Evolutionary conservation across 1,284 basidiomycete genomes (phyloP).

Genomic region (Ceratobasidium sp.): DNA sequence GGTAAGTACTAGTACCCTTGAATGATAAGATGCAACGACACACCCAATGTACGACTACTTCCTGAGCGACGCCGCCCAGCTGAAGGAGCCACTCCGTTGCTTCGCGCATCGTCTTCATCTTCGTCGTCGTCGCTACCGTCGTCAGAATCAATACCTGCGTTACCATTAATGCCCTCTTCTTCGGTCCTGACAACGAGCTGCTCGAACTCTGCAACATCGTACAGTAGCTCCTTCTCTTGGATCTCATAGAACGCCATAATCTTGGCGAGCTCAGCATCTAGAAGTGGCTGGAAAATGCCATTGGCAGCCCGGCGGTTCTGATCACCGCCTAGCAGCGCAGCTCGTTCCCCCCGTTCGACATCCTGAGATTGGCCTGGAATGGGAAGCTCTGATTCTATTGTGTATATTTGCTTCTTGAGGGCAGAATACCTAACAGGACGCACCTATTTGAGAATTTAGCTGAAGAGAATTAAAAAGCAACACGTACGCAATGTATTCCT

Average conservation of each 20-base stretch:
- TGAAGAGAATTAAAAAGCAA: slow-evolving; percentile 1
- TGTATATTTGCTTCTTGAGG: slow-evolving; percentile 85
- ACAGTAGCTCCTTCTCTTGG: slow-evolving; percentile 74
- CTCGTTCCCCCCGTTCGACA: slow-evolving; percentile 67
- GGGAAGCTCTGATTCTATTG: slow-evolving; percentile 72
- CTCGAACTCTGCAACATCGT: slow-evolving; percentile 68
- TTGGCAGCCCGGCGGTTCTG: slow-evolving; percentile 55
- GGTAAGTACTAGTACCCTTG: slow-evolving; percentile 39
- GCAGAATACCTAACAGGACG: slow-evolving; percentile 68
- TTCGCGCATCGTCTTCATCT: slow-evolving; percentile 68
- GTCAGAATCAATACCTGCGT: slow-evolving; percentile 57
- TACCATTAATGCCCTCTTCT: slow-evolving; percentile 62
- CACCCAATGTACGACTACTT: slow-evolving; percentile 17
- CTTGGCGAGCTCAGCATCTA: slow-evolving; percentile 86
- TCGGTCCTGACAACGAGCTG: slow-evolving; percentile 71
- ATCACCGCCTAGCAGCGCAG: slow-evolving; percentile 57
- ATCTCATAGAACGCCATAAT: slow-evolving; percentile 79
- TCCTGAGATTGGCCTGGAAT: slow-evolving; percentile 57
- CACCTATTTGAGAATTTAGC: background rate
- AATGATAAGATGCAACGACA: background rate
- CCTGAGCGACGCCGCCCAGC: slow-evolving; percentile 19
- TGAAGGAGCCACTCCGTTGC: slow-evolving; percentile 45
- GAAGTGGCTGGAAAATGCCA: slow-evolving; percentile 68
- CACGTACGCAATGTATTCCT: slow-evolving; percentile 84
- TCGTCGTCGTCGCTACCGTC: slow-evolving; percentile 69